Evolutionary conservation across 352 stramenopile genomes (phyloP).

Genomic region (Pythium sukuiense): DNA sequence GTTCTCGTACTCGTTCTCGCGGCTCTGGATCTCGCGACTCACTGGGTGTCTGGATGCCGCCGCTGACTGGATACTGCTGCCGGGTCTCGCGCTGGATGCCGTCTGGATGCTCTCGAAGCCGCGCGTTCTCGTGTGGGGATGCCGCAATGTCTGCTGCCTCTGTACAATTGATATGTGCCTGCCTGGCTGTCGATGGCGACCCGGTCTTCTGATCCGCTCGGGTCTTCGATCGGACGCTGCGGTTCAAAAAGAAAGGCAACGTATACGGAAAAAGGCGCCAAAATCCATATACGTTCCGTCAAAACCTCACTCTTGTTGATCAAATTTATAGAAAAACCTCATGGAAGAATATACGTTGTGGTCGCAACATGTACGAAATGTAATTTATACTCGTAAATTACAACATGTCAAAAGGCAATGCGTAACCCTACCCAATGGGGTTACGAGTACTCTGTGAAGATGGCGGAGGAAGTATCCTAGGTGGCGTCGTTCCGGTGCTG

Average conservation of each 20-base stretch:
- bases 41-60: neutral
- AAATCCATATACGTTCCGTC: constrained; percentile 12
- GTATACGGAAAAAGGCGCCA: constrained; percentile 23
- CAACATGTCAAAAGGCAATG: neutral
- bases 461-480: too few species aligned
- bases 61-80: neutral
- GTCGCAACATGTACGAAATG: constrained; percentile 3
- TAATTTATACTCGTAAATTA: constrained; percentile 4
- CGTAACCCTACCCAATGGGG: constrained; percentile 6
- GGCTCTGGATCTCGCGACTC: neutral
- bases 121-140: neutral
- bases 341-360: neutral
- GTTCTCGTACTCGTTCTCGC: neutral
- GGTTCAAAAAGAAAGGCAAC: constrained; percentile 23
- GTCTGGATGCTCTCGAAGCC: neutral
- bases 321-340: constrained; percentile 5
- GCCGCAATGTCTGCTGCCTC: neutral
- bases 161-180: neutral
- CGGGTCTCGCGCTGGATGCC: too few species aligned
- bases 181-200: neutral
- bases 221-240: neutral
- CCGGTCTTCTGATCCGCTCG: neutral
- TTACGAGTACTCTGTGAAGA: neutral
- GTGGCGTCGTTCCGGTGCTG: constrained; percentile 27
- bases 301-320: constrained; percentile 4